These are phyloP conservation scores for Chaetomiaceae sp. DNA, from an alignment of 2,329 filamentous ascomycete species.

Conservation along the genomic window DNA sequence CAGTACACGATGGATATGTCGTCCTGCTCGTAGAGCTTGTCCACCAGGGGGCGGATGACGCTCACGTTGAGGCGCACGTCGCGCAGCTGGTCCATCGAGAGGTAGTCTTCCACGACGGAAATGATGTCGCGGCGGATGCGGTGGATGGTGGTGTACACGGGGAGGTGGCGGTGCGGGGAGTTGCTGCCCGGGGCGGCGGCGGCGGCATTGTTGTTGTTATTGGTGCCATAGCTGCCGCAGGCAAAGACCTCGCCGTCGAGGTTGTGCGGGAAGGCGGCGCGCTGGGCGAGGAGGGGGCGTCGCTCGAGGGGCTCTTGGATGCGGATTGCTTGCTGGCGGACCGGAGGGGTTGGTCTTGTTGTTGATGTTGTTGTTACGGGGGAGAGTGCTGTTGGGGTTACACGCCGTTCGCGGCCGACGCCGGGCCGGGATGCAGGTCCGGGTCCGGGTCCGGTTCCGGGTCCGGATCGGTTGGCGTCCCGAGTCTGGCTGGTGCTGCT, in stretches of 20 bases:
- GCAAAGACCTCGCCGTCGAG: conserved; percentile 45
- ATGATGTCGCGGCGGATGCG: conserved; percentile 61
- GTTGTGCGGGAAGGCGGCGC: conserved; percentile 34
- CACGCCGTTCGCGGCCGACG: background rate
- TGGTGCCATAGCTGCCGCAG: conserved; percentile 32
- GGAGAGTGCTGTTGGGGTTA: background rate
- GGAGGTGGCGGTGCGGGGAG: conserved; percentile 58
- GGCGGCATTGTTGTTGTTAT: no score
- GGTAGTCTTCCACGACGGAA: conserved; percentile 58
- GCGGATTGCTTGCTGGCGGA: conserved; percentile 16
- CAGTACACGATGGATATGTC: conserved; percentile 85
- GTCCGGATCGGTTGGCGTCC: background rate
- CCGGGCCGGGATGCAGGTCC: background rate
- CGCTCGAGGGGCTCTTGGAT: conserved; percentile 26
- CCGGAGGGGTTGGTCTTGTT: background rate
- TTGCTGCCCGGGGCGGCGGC: background rate
- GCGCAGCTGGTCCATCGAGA: conserved; percentile 70
- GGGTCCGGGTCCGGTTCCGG: background rate
- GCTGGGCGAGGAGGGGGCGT: conserved; percentile 32
- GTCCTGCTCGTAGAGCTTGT: conserved; percentile 72
- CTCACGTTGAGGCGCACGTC: conserved; percentile 78
- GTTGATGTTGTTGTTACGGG: background rate
- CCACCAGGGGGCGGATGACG: conserved; percentile 76
- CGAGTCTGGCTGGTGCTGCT: background rate
- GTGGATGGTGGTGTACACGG: conserved; percentile 75